These are phyloP conservation scores for Malus hybrid DNA, from an alignment of 331 rosid genomes.

Conservation along the genomic window DNA sequence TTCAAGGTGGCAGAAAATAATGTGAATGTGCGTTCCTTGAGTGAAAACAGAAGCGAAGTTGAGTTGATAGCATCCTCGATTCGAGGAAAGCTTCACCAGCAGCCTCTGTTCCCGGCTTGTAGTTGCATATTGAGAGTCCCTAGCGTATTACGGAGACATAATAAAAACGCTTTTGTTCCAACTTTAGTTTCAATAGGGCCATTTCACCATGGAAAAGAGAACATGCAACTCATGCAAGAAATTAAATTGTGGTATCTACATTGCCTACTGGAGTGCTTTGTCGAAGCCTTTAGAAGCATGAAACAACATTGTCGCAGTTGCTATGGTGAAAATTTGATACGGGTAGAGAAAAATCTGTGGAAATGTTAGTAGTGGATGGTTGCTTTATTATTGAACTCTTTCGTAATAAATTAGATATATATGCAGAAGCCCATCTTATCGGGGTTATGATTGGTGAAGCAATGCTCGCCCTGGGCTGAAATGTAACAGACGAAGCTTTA, in stretches of 20 bases:
- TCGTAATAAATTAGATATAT: background rate
- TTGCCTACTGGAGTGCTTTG: background rate
- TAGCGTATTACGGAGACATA: background rate
- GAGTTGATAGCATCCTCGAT: background rate
- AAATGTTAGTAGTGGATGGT: background rate
- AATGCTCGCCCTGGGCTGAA: too few relatives aligned
- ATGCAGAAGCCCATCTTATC: too few relatives aligned
- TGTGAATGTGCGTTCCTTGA: too few relatives aligned
- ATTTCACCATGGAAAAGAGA: background rate
- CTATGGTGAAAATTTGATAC: background rate
- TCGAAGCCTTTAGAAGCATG: background rate
- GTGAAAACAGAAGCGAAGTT: background rate
- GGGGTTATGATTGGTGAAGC: too few relatives aligned
- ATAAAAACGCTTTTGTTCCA: background rate
- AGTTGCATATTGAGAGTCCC: slow-evolving; percentile 1
- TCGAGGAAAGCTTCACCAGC: background rate
- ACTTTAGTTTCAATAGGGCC: slow-evolving; percentile 1
- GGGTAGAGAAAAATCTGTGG: too few relatives aligned
- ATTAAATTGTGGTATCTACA: background rate
- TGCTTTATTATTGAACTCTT: background rate
- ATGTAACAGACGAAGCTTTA: background rate
- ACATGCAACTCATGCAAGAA: background rate
- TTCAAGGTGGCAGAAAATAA: background rate
- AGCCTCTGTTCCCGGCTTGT: background rate
- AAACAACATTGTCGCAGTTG: background rate